phyloP scores from a whole-genome alignment of 2,329 filamentous ascomycete genomes.

The Macroventuria anomochaeta region DNA sequence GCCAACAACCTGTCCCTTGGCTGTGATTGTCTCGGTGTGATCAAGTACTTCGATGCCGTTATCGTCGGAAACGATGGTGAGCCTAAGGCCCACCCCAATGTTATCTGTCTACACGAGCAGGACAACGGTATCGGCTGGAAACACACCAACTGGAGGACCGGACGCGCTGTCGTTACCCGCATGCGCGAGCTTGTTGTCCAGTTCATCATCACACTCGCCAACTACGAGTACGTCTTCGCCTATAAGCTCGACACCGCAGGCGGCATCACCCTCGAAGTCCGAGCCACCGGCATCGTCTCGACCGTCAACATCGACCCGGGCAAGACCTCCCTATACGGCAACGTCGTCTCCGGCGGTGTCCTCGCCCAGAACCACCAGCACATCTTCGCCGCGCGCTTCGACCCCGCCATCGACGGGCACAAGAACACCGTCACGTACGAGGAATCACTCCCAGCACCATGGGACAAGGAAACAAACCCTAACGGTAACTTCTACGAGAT shows the following conservation, averaged over 20 bases:
- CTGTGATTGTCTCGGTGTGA: conserved; percentile 72
- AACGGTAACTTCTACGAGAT: conserved; percentile 67
- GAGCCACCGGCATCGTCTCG: conserved; percentile 71
- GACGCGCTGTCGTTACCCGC: conserved; percentile 66
- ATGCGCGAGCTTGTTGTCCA: conserved; percentile 70
- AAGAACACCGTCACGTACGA: conserved; percentile 62
- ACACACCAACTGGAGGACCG: conserved; percentile 72
- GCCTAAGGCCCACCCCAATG: conserved; percentile 62
- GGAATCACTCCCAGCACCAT: conserved; percentile 59
- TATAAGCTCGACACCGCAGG: conserved; percentile 70
- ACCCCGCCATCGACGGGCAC: conserved; percentile 67
- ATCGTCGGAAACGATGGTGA: conserved; percentile 62
- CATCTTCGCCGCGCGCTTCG: conserved; percentile 64
- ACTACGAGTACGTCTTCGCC: conserved; percentile 74
- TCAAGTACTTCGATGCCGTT: conserved; percentile 69
- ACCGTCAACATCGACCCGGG: conserved; percentile 66
- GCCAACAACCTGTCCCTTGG: conserved; percentile 72
- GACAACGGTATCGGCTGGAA: conserved; percentile 75
- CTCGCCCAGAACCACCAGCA: conserved; percentile 75
- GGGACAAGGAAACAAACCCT: conserved; percentile 63
- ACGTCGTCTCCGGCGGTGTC: conserved; percentile 68
- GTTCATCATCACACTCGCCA: conserved; percentile 71
- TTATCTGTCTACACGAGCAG: conserved; percentile 72
- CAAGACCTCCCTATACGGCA: conserved; percentile 63
- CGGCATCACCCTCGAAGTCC: conserved; percentile 65